These are phyloP conservation scores for Ceratocystiopsis brevicomis DNA, from an alignment of 2,329 filamentous ascomycete species.

Conservation along the genomic window DNA sequence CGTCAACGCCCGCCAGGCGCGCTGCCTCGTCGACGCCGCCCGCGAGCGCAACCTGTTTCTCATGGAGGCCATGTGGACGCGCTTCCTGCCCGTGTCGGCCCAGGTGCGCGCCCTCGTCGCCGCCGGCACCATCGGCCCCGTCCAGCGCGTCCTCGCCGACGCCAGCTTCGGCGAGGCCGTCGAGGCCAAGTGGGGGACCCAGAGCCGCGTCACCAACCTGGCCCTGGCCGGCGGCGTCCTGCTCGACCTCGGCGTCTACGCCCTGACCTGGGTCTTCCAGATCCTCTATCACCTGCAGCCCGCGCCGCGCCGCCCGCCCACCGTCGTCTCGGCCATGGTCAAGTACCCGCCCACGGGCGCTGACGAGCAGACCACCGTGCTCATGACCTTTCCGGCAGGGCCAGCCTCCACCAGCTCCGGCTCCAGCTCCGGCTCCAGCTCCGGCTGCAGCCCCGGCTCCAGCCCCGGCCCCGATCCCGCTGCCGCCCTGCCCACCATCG, in stretches of 20 bases:
- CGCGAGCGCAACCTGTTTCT: conserved; percentile 33
- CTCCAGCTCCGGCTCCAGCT: too few species aligned
- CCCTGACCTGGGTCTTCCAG: conserved; percentile 81
- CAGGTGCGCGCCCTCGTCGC: conserved; percentile 48
- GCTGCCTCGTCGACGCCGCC: conserved; percentile 38
- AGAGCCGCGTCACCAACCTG: conserved; percentile 44
- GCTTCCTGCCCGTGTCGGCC: conserved; percentile 71
- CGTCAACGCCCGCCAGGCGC: conserved; percentile 53
- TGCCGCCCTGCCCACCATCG: conserved; percentile 14
- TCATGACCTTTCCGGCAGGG: conserved; percentile 52
- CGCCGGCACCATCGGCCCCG: conserved; percentile 35
- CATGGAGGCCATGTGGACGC: conserved; percentile 81
- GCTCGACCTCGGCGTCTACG: conserved; percentile 75
- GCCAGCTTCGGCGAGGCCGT: conserved; percentile 32
- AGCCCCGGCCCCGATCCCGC: too few species aligned
- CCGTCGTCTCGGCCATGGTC: conserved; percentile 48
- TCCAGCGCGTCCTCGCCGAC: conserved; percentile 36
- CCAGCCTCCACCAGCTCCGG: too few species aligned
- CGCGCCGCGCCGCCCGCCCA: conserved; percentile 42
- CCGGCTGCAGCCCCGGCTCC: too few species aligned
- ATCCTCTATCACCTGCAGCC: conserved; percentile 61
- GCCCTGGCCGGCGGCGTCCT: conserved; percentile 41
- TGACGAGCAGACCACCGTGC: conserved; percentile 61
- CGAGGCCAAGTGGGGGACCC: conserved; percentile 5
- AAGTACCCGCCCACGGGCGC: conserved; percentile 52